Base-by-base conservation (phyloP, 768 basidiomycete genomes). In the Boletus reticuloceps region DNA sequence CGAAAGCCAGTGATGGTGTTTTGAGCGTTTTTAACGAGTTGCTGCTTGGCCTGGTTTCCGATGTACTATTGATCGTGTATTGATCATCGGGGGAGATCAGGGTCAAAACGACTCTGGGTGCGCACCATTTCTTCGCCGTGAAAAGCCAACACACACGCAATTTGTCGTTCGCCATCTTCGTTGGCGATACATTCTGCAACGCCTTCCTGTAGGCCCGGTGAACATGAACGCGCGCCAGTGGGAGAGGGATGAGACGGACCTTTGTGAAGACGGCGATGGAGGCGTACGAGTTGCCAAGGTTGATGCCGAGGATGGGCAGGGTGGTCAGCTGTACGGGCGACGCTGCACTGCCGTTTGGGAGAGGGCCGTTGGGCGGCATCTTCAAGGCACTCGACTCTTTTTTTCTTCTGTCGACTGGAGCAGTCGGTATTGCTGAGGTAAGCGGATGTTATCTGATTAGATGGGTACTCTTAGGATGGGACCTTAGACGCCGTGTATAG, bases 131-230 rank as follows among this genome's bases (percentile, higher is more conserved):
- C 90, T 71, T 96, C 91, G 27, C 93, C 94, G 39, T 84, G 83
- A 70, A 96, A 98, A 0, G 94, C 84, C 51, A 98, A 78, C 27
- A 94, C 94, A 68, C 91, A 93, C 0, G 94, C 94, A 65, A 99
- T 98, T 75, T 99, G 96, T 32, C 97, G 88, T 69, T 98, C 96
- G 31, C 97, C 96, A 69, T 98, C 96, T 69, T 98, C 95, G 69
- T 98, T 98, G 6, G 95, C 97, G 57, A 98, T 98, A 69, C 92
- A 96, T 67, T 94, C 91, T 41, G 95, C 88, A 31, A 89, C 77
- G 13, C 91, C 91, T 73, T 97, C 94, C 93, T 95, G 58, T 22
- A 31, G 12, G 36, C 13, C 12, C 12, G 36, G 16, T 12, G 36
- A 36, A 16, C 16, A 36, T 5, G 16, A 36, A 36, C 11, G 36